phyloP scores from a whole-genome alignment of 2,329 filamentous ascomycete species.

The Aspergillus puulaauensis region DNA sequence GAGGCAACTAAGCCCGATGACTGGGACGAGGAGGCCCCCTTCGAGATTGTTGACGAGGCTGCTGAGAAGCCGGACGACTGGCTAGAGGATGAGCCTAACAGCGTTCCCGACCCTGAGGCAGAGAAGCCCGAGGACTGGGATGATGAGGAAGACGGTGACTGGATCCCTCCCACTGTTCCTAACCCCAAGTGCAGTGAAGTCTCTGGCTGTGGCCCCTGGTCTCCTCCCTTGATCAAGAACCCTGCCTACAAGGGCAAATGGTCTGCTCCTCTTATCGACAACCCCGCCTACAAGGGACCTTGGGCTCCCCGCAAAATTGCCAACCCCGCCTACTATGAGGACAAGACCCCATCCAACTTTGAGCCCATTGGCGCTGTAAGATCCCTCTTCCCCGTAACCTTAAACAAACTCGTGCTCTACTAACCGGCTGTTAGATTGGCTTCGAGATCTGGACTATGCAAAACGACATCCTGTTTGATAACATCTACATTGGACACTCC shows the following conservation, averaged over 20 bases:
- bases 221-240: constrained; percentile 89
- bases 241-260: constrained; percentile 99
- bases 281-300: constrained; percentile 94
- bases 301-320: constrained; percentile 95
- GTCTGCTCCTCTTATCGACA: constrained; percentile 88
- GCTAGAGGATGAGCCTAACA: constrained; percentile 84
- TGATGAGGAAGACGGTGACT: constrained; percentile 99
- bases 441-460: constrained; percentile 99
- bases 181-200: constrained; percentile 95
- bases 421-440: constrained; percentile 65
- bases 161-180: constrained; percentile 82
- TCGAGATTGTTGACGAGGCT: constrained; percentile 91
- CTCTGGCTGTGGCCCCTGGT: constrained; percentile 93
- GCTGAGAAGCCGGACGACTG: constrained; percentile 92
- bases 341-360: constrained; percentile 94
- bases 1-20: constrained; percentile 95
- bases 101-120: constrained; percentile 87
- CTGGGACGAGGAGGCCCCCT: constrained; percentile 98
- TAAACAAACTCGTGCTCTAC: not conserved
- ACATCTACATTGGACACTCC: constrained; percentile 99
- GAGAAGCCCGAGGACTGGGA: constrained; percentile 99
- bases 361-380: constrained; percentile 96
- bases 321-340: constrained; percentile 95
- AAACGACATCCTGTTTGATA: constrained; percentile 97
- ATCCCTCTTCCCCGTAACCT: constrained; percentile 29